Conservation (phyloP, 116 monocot species). For the Thalassia testudinum region DNA sequence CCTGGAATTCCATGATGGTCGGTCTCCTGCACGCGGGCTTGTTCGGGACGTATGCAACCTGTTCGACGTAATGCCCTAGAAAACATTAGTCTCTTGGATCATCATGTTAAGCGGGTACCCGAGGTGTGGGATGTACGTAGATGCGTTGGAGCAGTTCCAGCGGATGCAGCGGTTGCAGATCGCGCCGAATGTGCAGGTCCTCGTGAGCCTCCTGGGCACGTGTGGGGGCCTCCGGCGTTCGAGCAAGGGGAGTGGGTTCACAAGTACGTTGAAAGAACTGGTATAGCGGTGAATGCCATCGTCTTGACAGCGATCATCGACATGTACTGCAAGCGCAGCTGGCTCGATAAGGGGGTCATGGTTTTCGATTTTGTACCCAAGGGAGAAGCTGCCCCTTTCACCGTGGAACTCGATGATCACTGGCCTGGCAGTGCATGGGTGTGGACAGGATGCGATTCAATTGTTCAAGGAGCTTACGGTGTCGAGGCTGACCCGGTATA, state of each 20-base stretch:
- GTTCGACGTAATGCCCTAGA: slow-evolving; percentile 33
- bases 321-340: slow-evolving; percentile 20
- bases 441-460: slow-evolving; percentile 10
- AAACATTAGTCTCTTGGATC: slow-evolving; percentile 14
- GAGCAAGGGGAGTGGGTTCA: slow-evolving; percentile 17
- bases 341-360: slow-evolving; percentile 8
- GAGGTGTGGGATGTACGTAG: not conserved
- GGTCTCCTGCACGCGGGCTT: slow-evolving; percentile 19
- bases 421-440: slow-evolving; percentile 26
- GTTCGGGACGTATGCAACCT: slow-evolving; percentile 8
- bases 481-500: slow-evolving; percentile 11
- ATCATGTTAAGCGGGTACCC: slow-evolving; percentile 17
- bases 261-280: not conserved
- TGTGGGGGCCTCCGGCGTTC: slow-evolving; percentile 13
- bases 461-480: slow-evolving; percentile 18
- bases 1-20: slow-evolving; percentile 38
- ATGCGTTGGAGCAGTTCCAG: slow-evolving; percentile 5
- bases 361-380: slow-evolving; percentile 14
- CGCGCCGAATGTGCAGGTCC: not conserved
- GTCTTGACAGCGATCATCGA: slow-evolving; percentile 12
- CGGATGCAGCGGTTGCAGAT: slow-evolving; percentile 2
- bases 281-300: slow-evolving; percentile 5
- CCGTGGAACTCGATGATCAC: slow-evolving; percentile 43
- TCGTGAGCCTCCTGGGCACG: slow-evolving; percentile 14
- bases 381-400: slow-evolving; percentile 8